Conservation (phyloP, 306 rosid genomes). For the Gastrolobium bilobum region DNA sequence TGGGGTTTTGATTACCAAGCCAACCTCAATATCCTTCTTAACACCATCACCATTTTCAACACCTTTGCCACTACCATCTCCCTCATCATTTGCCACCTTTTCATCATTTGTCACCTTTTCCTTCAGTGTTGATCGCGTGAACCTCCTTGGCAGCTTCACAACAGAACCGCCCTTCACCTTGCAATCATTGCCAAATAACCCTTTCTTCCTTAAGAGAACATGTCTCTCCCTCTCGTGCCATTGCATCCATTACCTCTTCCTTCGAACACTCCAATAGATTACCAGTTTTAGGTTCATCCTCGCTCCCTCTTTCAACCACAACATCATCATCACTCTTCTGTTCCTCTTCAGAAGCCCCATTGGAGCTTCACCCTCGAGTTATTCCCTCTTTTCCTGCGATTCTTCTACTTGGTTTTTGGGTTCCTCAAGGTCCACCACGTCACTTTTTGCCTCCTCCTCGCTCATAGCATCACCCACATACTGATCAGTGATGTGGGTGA, state of each 20-base stretch:
- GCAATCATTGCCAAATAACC: neutral
- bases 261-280: neutral
- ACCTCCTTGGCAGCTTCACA: conserved; percentile 51
- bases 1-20: conserved; percentile 14
- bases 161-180: conserved; percentile 16
- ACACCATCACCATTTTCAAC: conserved; percentile 6
- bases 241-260: conserved; percentile 26
- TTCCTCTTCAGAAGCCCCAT: conserved; percentile 37
- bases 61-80: neutral
- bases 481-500: neutral
- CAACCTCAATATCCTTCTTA: neutral
- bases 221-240: neutral
- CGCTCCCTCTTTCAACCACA: conserved; percentile 33
- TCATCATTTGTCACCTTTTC: conserved; percentile 38
- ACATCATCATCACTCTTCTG: conserved; percentile 32
- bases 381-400: neutral
- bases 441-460: neutral
- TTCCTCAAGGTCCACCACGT: neutral
- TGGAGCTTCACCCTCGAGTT: too few relatives aligned
- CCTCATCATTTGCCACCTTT: neutral
- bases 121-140: conserved; percentile 59
- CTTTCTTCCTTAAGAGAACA: neutral
- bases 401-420: neutral
- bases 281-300: conserved; percentile 31
- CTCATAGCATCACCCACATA: neutral